Evolutionary conservation across 2,329 filamentous ascomycete genomes (phyloP), one percentile per base, ranked within the genome.

Genomic region (Ceratocystis huliohia): DNA sequence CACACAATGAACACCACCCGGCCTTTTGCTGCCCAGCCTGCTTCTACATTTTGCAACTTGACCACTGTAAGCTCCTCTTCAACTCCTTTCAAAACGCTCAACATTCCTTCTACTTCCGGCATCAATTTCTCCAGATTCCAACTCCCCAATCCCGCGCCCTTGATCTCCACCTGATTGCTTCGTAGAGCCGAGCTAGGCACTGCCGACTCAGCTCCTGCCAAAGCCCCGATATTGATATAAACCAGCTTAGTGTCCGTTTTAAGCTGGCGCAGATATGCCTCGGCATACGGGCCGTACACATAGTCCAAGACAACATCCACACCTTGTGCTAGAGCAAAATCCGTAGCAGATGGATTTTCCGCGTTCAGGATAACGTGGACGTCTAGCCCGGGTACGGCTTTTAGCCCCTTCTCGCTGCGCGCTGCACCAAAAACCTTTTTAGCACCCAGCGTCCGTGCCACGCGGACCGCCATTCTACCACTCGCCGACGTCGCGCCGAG

Each of bases 301-400:
- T 84, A 85, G 70, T 85, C 82, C 1, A 85, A 73, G 2, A 85
- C 76, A 2, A 84, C 75, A 68, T 85, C 81, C 41, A 78, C 78
- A 45, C 78, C 76, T 1, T 75, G 77, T 0, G 79, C 66, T 13
- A 5, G 17, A 17, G 59, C 41, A 57, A 63, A 65, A 20, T 68
- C 8, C 25, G 37, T 20, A 15, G 10, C 2, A 8, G 28, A 46
- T 7, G 37, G 30, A 17, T 20, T n/a, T 48, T 50, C 30, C 1
- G 20, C 44, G 3, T 30, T 37, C n/a, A 66, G 48, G 5, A 57
- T 25, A 17, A 63, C 56, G 1, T 25, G 45, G 5, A 2, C 61
- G 15, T 66, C 59, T 2, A 66, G 73, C 61, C 79, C 79, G 1
- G 17, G 13, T 17, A 57, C 28, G 17, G 25, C 13, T 30, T 22